Percentiles rank a stretch among this genome's conserved stretches.
Evolutionary conservation across 139 green algal genomes (phyloP).

Genomic region (Yamagishiella unicocca): DNA sequence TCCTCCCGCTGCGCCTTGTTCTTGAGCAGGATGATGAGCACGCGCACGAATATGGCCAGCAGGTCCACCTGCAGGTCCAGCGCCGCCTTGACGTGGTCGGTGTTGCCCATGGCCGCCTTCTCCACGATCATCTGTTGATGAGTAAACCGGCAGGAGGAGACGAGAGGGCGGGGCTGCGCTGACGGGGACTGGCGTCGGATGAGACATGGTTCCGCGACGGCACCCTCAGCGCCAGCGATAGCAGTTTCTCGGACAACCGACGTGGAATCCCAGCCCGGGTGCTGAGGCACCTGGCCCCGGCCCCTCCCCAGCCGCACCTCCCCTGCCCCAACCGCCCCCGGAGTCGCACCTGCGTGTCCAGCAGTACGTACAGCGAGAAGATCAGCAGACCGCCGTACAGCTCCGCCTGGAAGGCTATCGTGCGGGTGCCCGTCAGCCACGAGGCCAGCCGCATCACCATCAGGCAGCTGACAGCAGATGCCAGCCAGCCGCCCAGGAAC

Average conservation of each 20-base stretch:
- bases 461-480: constrained; percentile 55
- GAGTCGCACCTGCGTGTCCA: constrained; percentile 76
- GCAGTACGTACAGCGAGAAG: constrained; percentile 81
- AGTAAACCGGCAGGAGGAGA: too few species aligned
- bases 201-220: too few species aligned
- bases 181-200: too few species aligned
- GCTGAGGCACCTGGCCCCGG: too few species aligned
- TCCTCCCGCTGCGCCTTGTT: constrained; percentile 63
- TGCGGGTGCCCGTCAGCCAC: constrained; percentile 61
- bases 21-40: constrained; percentile 82
- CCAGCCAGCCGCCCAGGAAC: constrained; percentile 69
- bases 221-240: too few species aligned
- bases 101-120: constrained; percentile 51
- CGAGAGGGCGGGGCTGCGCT: too few species aligned
- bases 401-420: constrained; percentile 60
- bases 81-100: constrained; percentile 49
- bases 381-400: constrained; percentile 80
- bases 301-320: too few species aligned
- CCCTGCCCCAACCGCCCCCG: too few species aligned
- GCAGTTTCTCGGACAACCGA: too few species aligned
- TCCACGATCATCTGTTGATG: constrained; percentile 71
- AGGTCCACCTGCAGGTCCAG: constrained; percentile 57
- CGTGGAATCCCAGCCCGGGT: too few species aligned
- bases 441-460: constrained; percentile 67
- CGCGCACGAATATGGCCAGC: constrained; percentile 75